Base-by-base conservation (phyloP, 768 basidiomycete species). In the Trichaptum fuscoviolaceum region DNA sequence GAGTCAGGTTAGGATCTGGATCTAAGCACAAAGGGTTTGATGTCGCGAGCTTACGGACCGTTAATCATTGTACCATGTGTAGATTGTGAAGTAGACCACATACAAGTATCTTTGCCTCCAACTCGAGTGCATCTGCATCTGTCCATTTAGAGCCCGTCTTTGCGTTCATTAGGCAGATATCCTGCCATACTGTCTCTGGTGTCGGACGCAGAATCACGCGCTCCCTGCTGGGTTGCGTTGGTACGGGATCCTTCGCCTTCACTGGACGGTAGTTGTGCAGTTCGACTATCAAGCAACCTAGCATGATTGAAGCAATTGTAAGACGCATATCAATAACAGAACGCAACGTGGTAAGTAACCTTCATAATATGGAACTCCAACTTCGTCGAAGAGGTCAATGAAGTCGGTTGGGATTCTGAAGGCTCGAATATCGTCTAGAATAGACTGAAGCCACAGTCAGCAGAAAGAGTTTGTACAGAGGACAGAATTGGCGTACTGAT, bases 231-330 rank as follows among this genome's bases (percentile, higher is more conserved):
- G 88, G 86, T 68, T 81, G 84, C 70, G 84, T 86, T 17, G 84
- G 81, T 0, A 80, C 73, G n/a, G 83, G 79, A 35, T 91, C 88
- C 66, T 84, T 87, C 64, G 73, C 75, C 72, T 78, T 82, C 65
- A 83, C 81, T 7, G 87, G 85, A 10, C 91, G 83, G 71, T 91
- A 90, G 73, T 95, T 92, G 36, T 90, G 79, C 26, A 94, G 82
- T 73, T 95, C 92, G 1, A 93, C 93, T 67, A 95, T 83, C 84
- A 95, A 87, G 71, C 91, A 92, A 42, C 93, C 93, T 95, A 64
- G 6, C 63, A 63, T 57, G 52, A 63, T 52, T 26, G 57, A 30
- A 67, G 58, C 67, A 23, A 27, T n/a, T 20, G 63, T 27, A 52
- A 65, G 7, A 68, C 23, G 23, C 27, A 63, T 57, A 20, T 7